Evolutionary conservation across 2,329 filamentous ascomycete genomes (phyloP), one percentile per base, ranked within the genome.

Genomic region (Zymoseptoria pseudotritici): DNA sequence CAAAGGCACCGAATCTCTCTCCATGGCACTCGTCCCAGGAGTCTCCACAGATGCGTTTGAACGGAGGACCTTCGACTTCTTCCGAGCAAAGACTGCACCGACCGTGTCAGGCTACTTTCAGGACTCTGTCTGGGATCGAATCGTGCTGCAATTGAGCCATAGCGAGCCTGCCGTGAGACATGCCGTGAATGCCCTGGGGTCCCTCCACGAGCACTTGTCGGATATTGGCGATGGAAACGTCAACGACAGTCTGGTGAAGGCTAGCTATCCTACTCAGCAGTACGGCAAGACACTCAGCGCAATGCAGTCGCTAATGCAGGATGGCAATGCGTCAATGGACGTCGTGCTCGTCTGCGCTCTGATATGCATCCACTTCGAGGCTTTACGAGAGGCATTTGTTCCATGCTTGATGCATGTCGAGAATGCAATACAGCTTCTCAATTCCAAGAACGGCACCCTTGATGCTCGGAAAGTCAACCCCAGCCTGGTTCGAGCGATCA

Each of bases 361-460:
- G 17, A 42, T 74, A 21, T 70, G 69, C 59, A 67, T 71, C 11
- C 70, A 72, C 46, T 71, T 73, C 55, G 72, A 74, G 56, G 64
- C 69, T n/a, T 57, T 73, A 24, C 63, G 68, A 24, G 69, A 72
- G 24, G 63, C 63, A 21, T 72, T 70, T 19, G 59, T 69, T 6
- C 67, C 70, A n/a, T 70, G 69, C 2, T 54, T 73, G 10, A 65
- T 70, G 49, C 72, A 74, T 55, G 62, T 70, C 4, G 67, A 70
- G 20, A 70, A 71, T 54, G 71, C 71, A 3, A 69, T 73, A 24
- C 63, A 67, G 22, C 64, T 71, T 11, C 58, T 72, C 8, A 60
- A 71, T 13, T 63, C 63, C 8, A 55, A 55, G 20, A 67, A 59
- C 31, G 59, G 58, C 17, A 60, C 60, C 2, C 64, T 63, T 22